These are phyloP conservation scores for Paramecium primaurelia DNA, from an alignment of 73 alveolate genomes.

Conservation along the genomic window DNA sequence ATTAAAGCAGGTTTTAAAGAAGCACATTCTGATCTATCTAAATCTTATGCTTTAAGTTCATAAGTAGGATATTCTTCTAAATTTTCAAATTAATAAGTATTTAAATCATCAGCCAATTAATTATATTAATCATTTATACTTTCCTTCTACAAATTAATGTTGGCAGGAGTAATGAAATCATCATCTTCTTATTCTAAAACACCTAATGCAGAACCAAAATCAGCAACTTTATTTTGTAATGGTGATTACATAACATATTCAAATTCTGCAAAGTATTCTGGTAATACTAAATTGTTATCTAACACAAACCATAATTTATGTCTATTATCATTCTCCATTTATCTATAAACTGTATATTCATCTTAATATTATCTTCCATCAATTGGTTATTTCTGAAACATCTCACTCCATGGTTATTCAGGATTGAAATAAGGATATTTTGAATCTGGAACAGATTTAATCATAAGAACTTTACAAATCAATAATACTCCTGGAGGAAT, in stretches of 20 bases:
- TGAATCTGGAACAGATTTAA: conserved; percentile 71
- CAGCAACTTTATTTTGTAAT: conserved; percentile 53
- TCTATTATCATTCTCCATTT: conserved; percentile 70
- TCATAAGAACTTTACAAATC: conserved; percentile 80
- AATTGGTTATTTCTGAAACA: conserved; percentile 68
- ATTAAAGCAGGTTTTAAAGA: conserved; percentile 65
- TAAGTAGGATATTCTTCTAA: conserved; percentile 61
- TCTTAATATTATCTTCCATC: conserved; percentile 56
- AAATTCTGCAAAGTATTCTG: conserved; percentile 87
- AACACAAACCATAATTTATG: conserved; percentile 82
- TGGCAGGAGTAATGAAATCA: conserved; percentile 54
- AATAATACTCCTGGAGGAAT: conserved; percentile 80
- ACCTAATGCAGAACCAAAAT: conserved; percentile 56
- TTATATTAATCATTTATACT: conserved; percentile 24
- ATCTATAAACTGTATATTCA: conserved; percentile 72
- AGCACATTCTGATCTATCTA: conserved; percentile 78
- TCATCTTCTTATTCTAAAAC: conserved; percentile 53
- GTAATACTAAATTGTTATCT: conserved; percentile 82
- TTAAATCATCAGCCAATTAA: conserved; percentile 46
- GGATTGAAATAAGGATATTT: conserved; percentile 66
- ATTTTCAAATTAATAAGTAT: conserved; percentile 57
- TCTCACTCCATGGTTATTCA: conserved; percentile 67
- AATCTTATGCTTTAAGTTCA: conserved; percentile 65
- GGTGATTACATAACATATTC: conserved; percentile 65
- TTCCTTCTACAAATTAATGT: conserved; percentile 20